A percentile compares a stretch with the other conserved stretches of the same genome.
Conservation (phyloP, 2,329 filamentous ascomycete genomes). For the Fusarium sp. region DNA sequence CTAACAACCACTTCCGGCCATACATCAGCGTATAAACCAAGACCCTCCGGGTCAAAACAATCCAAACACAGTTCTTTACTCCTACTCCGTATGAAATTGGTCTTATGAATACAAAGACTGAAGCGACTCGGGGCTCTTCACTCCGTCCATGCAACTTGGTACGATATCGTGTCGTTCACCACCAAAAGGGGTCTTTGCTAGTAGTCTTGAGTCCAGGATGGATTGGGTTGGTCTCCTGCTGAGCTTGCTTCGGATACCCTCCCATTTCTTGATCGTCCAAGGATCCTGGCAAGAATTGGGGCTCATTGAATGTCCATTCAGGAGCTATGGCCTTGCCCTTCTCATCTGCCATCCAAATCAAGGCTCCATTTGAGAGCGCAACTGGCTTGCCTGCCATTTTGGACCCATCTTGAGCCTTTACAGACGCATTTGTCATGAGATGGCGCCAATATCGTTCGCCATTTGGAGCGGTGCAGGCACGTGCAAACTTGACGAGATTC, state of each 20-base stretch:
- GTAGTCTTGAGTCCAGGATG: constrained; percentile 5
- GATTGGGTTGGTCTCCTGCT: background rate
- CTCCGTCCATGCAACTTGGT: background rate
- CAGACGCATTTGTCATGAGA: constrained; percentile 4
- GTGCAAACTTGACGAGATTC: constrained; percentile 24
- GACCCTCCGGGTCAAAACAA: background rate
- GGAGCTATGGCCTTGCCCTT: background rate
- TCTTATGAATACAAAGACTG: background rate
- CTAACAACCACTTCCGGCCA: background rate
- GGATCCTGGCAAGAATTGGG: background rate
- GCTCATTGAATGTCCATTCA: constrained; percentile 21
- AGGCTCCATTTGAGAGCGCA: constrained; percentile 3
- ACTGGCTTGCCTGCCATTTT: constrained; percentile 14
- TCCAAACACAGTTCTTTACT: background rate
- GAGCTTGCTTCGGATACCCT: background rate
- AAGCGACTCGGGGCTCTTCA: background rate
- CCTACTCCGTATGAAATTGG: background rate
- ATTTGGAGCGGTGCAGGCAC: background rate
- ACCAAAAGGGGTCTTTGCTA: constrained; percentile 7
- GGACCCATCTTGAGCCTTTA: background rate
- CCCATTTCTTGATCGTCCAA: background rate
- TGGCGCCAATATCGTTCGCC: constrained; percentile 18
- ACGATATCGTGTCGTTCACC: background rate
- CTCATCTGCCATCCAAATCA: constrained; percentile 15
- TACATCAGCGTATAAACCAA: background rate